Percentiles rank a stretch among this genome's conserved stretches.
Evolutionary conservation across 2,329 filamentous ascomycete species (phyloP).

Genomic region (Talaromyces sp.): DNA sequence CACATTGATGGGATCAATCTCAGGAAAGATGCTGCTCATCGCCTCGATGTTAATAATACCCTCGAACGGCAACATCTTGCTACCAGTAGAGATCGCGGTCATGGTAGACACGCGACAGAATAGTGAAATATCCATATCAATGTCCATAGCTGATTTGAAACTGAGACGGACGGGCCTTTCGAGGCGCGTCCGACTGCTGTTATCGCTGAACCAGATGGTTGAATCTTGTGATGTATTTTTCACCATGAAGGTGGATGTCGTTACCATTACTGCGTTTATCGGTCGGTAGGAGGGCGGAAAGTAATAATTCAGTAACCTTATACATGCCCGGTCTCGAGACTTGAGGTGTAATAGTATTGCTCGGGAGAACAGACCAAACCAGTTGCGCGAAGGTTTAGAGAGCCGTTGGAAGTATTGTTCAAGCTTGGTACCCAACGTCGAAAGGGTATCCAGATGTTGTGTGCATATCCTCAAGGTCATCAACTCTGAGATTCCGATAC

Average conservation of each 20-base stretch:
- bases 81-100: constrained; percentile 7
- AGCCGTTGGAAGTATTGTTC: neutral
- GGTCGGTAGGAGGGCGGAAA: neutral
- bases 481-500: neutral
- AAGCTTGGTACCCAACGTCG: neutral
- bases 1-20: constrained; percentile 6
- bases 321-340: neutral
- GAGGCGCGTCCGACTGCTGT: constrained; percentile 1
- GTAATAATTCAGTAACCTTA: neutral
- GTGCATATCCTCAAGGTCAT: neutral
- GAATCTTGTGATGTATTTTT: neutral
- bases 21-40: neutral
- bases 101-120: constrained; percentile 11
- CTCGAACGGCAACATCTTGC: constrained; percentile 5
- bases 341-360: neutral
- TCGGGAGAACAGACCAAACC: neutral
- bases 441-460: neutral
- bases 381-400: neutral
- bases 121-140: constrained; percentile 9
- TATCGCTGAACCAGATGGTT: neutral
- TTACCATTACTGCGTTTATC: neutral
- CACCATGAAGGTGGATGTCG: neutral
- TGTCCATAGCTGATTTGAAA: constrained; percentile 2
- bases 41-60: constrained; percentile 1
- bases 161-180: neutral